These are phyloP conservation scores for Blepharisma undulans DNA, from an alignment of 169 alveolate species.

Conservation along the genomic window DNA sequence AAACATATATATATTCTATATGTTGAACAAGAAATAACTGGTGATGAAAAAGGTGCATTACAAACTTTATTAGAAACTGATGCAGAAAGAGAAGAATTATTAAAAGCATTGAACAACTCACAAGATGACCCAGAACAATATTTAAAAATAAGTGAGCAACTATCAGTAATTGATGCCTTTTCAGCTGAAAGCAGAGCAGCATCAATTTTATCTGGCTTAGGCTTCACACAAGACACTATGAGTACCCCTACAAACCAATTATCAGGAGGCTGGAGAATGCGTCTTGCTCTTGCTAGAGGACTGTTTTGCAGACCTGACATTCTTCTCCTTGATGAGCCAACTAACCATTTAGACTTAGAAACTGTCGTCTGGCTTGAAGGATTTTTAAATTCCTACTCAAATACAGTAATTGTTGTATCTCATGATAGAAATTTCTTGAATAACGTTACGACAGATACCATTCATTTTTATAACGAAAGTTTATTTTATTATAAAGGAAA, in stretches of 20 bases:
- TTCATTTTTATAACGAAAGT: slow-evolving; percentile 89
- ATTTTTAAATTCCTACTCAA: slow-evolving; percentile 87
- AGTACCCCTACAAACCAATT: slow-evolving; percentile 84
- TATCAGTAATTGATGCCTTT: slow-evolving; percentile 90
- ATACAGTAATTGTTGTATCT: slow-evolving; percentile 94
- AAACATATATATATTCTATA: slow-evolving; percentile 90
- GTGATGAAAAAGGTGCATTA: slow-evolving; percentile 87
- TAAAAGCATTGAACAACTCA: slow-evolving; percentile 85
- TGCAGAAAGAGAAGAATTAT: slow-evolving; percentile 89
- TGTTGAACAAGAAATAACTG: slow-evolving; percentile 93
- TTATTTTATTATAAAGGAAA: slow-evolving; percentile 93
- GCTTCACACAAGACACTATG: slow-evolving; percentile 89
- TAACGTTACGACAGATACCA: slow-evolving; percentile 94
- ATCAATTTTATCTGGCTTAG: slow-evolving; percentile 90
- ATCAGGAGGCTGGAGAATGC: slow-evolving; percentile 93
- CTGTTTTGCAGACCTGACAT: slow-evolving; percentile 92
- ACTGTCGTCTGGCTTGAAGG: slow-evolving; percentile 96
- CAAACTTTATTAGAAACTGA: slow-evolving; percentile 93
- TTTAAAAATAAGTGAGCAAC: slow-evolving; percentile 83
- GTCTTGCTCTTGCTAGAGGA: slow-evolving; percentile 92
- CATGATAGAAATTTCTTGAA: slow-evolving; percentile 96
- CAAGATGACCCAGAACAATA: slow-evolving; percentile 56
- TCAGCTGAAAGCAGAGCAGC: slow-evolving; percentile 93
- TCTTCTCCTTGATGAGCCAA: slow-evolving; percentile 92
- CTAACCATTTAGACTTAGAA: slow-evolving; percentile 93